A percentile compares a stretch with the other conserved stretches of the same genome.
Conservation (phyloP, 192 early-diverging fungal genomes). For the Coemansia sp. region DNA sequence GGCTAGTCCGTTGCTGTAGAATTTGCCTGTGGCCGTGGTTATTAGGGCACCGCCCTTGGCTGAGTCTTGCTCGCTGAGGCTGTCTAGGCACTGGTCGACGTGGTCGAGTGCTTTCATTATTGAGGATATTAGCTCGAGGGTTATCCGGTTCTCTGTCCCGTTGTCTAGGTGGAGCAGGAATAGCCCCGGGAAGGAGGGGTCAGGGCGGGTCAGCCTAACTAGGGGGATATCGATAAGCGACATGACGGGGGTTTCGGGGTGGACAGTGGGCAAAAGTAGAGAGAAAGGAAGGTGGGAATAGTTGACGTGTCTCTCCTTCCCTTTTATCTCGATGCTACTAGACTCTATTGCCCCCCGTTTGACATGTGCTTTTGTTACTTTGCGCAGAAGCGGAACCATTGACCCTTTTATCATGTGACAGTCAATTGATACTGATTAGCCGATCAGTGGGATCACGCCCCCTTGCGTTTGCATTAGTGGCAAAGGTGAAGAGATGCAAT, state of each 20-base stretch:
- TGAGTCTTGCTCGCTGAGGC: slow-evolving; percentile 34
- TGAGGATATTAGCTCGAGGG: slow-evolving; percentile 55
- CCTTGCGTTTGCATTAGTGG: no score
- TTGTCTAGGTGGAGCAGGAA: slow-evolving; percentile 67
- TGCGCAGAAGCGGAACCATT: no score
- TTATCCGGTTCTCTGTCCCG: slow-evolving; percentile 68
- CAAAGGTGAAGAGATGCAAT: no score
- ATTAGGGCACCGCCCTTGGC: slow-evolving; percentile 58
- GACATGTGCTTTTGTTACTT: neutral
- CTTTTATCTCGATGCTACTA: neutral
- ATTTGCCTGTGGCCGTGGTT: slow-evolving; percentile 64
- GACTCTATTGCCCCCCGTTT: neutral
- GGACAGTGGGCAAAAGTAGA: neutral
- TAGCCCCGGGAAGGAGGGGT: slow-evolving; percentile 36
- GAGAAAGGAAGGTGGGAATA: neutral
- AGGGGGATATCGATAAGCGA: slow-evolving; percentile 41
- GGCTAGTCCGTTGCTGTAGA: slow-evolving; percentile 72
- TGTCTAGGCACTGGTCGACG: slow-evolving; percentile 52
- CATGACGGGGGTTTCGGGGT: slow-evolving; percentile 7
- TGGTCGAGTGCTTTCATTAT: slow-evolving; percentile 61
- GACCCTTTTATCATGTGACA: neutral
- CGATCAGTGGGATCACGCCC: no score
- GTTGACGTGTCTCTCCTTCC: neutral
- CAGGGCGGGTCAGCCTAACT: slow-evolving; percentile 44
- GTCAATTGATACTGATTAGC: neutral